Evolutionary conservation across 805 yeast species (phyloP).

Genomic region (Jamesozyma lodderae): DNA sequence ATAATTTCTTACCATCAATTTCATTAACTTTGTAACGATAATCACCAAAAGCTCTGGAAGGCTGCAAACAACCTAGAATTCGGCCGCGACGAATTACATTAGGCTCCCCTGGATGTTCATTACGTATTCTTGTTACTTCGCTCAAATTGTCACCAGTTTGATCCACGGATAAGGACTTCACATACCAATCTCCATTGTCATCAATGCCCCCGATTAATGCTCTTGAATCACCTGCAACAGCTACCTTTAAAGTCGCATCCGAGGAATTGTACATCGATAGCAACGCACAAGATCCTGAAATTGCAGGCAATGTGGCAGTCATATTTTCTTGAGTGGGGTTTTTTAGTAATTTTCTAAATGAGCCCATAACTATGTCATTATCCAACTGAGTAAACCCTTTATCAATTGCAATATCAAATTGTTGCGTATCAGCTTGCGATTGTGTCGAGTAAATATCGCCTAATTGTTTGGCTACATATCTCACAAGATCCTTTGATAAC

Average conservation of each 20-base stretch:
- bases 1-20: conserved; percentile 33
- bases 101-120: conserved; percentile 89
- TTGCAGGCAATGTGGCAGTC: conserved; percentile 77
- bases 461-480: conserved; percentile 67
- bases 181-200: conserved; percentile 72
- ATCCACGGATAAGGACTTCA: conserved; percentile 75
- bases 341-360: conserved; percentile 59
- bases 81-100: conserved; percentile 79
- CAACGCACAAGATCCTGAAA: conserved; percentile 91
- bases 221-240: conserved; percentile 94
- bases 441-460: conserved; percentile 45
- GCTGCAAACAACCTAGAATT: conserved; percentile 87
- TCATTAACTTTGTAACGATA: conserved; percentile 82
- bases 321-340: conserved; percentile 51
- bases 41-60: conserved; percentile 95
- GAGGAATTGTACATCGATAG: conserved; percentile 78
- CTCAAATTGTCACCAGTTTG: conserved; percentile 89
- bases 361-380: conserved; percentile 72
- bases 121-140: conserved; percentile 72
- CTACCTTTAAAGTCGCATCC: conserved; percentile 66
- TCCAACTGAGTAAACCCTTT: conserved; percentile 77
- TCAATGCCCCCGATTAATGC: conserved; percentile 74
- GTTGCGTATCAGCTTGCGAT: conserved; percentile 30
- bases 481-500: conserved; percentile 69
- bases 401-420: conserved; percentile 68